phyloP scores from a whole-genome alignment of 768 basidiomycete species.

The Podaxis mareebaensis region DNA sequence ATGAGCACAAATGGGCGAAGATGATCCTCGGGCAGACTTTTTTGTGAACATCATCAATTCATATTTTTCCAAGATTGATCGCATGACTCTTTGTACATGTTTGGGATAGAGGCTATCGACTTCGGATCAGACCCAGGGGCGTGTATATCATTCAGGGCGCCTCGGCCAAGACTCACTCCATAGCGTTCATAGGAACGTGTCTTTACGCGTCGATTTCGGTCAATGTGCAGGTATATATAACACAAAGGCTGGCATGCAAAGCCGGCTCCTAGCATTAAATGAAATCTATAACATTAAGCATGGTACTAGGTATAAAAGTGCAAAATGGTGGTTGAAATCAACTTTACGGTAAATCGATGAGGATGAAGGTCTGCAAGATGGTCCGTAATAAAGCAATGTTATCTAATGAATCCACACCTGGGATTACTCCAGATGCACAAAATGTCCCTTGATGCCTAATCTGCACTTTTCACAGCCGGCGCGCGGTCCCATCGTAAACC shows the following conservation, averaged over 20 bases:
- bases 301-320: constrained; percentile 3
- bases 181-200: not conserved
- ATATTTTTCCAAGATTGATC: constrained; percentile 15
- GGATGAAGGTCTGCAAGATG: not conserved
- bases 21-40: constrained; percentile 16
- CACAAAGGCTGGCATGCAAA: not conserved
- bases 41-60: constrained; percentile 13
- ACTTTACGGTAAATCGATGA: not conserved
- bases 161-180: not conserved
- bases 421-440: constrained; percentile 59
- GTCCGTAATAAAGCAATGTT: not conserved
- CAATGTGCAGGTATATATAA: not conserved
- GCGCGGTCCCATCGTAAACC: constrained; percentile 72
- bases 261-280: not conserved
- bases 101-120: not conserved
- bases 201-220: constrained; percentile 1
- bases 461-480: constrained; percentile 69
- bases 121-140: not conserved
- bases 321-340: not conserved
- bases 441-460: constrained; percentile 68
- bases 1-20: constrained; percentile 33
- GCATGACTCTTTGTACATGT: constrained; percentile 3
- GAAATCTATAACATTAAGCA: constrained; percentile 2
- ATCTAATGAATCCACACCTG: not conserved
- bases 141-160: not conserved